Base-by-base conservation (phyloP, 2,329 filamentous ascomycete genomes). In the Bisporella sp. region DNA sequence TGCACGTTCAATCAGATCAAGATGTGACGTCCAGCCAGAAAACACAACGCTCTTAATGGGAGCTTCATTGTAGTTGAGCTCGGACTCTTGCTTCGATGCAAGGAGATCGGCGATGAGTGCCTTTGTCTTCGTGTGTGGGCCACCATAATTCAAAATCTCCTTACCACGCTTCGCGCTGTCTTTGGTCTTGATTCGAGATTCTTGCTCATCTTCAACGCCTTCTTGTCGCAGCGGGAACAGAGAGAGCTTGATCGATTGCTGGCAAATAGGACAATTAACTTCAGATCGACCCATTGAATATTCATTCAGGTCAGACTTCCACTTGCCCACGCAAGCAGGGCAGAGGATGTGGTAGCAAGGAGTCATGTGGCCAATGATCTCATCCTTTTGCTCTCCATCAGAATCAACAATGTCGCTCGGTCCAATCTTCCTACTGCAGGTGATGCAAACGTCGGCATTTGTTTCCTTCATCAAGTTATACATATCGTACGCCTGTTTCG, bases 11-110 rank as follows among this genome's bases (percentile, higher is more conserved):
- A 99, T 95, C 21, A 99, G 79, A 65, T 97, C 91, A 12, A 99
- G 80, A 64, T 97, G 91, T 0, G 87, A 85, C 0, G 93, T 97
- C 91, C 93, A 97, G n/a, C 84, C 85, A 0, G 90, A 96, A 69
- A 97, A 97, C 5, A 99, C 83, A 11, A 99, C 90, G 30, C 89
- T 93, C 67, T 96, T 97, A 69, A 89, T 86, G 0, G 91, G 91
- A 0, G 81, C 78, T 8, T 78, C 70, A 0, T 52, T 21, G 3
- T 82, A 79, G 7, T 79, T 73, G 0, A 70, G 71, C 37, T 77
- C 75, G 53, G 82, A 88, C 63, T 84, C 79, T 1, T 73, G 73
- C 51, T 82, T 80, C 47, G 82, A 81, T 46, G 75, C 73, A 1
- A 86, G 68, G 6, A 99, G 77, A 55, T 89, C 83, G n/a, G 84